Evolutionary conservation across 2,329 filamentous ascomycete genomes (phyloP), one percentile per base, ranked within the genome.

Genomic region (Penicillium sp.): DNA sequence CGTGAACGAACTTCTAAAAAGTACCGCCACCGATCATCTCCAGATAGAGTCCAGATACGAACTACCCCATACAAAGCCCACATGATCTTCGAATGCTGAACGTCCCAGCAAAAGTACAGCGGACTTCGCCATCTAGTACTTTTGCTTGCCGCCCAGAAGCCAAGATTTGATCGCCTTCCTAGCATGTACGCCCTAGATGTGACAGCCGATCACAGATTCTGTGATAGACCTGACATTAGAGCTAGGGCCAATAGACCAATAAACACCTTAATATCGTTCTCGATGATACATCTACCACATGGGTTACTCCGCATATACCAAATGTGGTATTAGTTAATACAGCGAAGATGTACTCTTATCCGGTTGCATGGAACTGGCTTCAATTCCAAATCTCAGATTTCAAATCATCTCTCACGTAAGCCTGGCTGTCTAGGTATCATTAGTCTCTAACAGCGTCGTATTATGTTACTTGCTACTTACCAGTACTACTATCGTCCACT

Each of bases 81-180:
- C 41, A 55, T 51, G 29, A 32, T 18, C 29, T 10, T 31, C 32
- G 34, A n/a, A 12, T 25, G 27, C n/a, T 37, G 15, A 45, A 35
- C 15, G 25, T 34, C 16, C 7, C 1, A 37, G 27, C 60, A 59
- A 49, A 61, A 59, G 58, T 61, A 62, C 60, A 50, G n/a, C 10
- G 32, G 23, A 39, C 3, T 39, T 48, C 16, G 13, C n/a, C 21
- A 8, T 23, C 13, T 34, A 38, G 60, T 58, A 63, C 59, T 60
- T 63, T 61, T 60, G 59, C 45, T 46, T 54, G 55, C 44, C 39
- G 9, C 16, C 15, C 37, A 8, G 27, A 18, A 38, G 25, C 39
- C 50, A 44, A 32, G 47, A 37, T 31, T 27, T 52, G 54, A 57
- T 57, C 52, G 42, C 13, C 54, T 50, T 29, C n/a, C 25, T 52